Conservation (phyloP, 257 asterid genomes). For the Penstemon newberryi region DNA sequence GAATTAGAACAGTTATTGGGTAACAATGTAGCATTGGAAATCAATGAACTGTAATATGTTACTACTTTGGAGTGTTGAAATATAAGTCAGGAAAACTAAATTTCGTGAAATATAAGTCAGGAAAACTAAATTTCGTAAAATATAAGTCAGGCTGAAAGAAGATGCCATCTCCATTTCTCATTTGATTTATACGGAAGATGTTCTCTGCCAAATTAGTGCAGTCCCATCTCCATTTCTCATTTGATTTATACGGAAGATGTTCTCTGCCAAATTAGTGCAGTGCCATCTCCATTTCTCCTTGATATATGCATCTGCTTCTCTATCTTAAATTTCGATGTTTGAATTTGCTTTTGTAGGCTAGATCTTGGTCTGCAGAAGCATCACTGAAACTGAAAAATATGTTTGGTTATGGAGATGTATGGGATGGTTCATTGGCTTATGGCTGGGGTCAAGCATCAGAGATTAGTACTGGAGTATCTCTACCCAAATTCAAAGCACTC, state of each 20-base stretch:
- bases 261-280: not conserved
- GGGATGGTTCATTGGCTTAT: constrained; percentile 88
- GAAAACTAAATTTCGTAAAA: not conserved
- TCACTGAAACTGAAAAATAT: constrained; percentile 72
- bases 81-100: not conserved
- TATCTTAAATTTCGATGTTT: constrained; percentile 33
- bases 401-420: constrained; percentile 90
- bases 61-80: not conserved
- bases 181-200: not conserved
- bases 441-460: constrained; percentile 84
- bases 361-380: constrained; percentile 81
- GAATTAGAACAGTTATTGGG: not conserved
- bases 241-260: not conserved
- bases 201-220: not conserved
- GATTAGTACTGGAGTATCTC: constrained; percentile 71
- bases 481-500: constrained; percentile 72
- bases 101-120: not conserved
- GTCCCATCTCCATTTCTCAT: not conserved
- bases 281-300: not conserved
- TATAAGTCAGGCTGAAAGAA: not conserved
- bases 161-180: not conserved
- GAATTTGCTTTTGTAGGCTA: constrained; percentile 57
- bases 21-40: not conserved
- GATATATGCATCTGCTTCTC: not conserved
- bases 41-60: not conserved